Percentiles rank a stretch among this genome's conserved stretches.
Evolutionary conservation across 306 rosid genomes (phyloP).

Genomic region (Canavalia ensiformis): DNA sequence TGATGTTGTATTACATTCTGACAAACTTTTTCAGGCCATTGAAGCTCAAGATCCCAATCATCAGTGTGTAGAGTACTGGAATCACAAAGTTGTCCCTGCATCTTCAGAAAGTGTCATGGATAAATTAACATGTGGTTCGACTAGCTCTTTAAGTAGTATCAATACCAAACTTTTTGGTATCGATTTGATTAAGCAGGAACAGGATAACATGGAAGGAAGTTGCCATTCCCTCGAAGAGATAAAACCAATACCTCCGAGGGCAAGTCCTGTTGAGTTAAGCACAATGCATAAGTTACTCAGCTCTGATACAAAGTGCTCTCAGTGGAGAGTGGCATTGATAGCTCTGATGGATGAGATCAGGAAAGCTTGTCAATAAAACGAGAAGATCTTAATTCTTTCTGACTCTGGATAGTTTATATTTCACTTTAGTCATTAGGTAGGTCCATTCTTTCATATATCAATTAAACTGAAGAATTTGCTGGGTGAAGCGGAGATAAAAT

Average conservation of each 20-base stretch:
- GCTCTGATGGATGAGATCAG: slow-evolving; percentile 65
- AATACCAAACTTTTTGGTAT: slow-evolving; percentile 59
- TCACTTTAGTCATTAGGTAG: slow-evolving; percentile 55
- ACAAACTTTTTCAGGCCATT: slow-evolving; percentile 65
- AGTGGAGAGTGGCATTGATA: slow-evolving; percentile 60
- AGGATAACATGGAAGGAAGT: slow-evolving; percentile 41
- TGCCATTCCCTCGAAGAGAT: slow-evolving; percentile 52
- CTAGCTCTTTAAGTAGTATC: slow-evolving; percentile 46
- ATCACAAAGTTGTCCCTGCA: slow-evolving; percentile 52
- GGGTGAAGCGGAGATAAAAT: slow-evolving; percentile 50
- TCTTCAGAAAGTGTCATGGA: slow-evolving; percentile 37
- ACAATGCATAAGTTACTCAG: slow-evolving; percentile 58
- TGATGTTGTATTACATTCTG: slow-evolving; percentile 36
- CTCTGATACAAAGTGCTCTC: slow-evolving; percentile 52
- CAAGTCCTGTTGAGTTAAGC: slow-evolving; percentile 67
- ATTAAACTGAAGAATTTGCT: slow-evolving; percentile 44
- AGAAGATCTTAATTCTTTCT: slow-evolving; percentile 64
- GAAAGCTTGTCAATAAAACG: slow-evolving; percentile 58
- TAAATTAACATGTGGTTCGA: slow-evolving; percentile 44
- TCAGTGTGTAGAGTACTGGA: slow-evolving; percentile 83
- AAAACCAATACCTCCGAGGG: slow-evolving; percentile 55
- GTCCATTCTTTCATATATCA: slow-evolving; percentile 64
- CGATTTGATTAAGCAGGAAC: slow-evolving; percentile 53
- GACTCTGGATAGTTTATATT: slow-evolving; percentile 51
- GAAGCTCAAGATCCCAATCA: slow-evolving; percentile 82